Evolutionary conservation across 2,329 filamentous ascomycete genomes (phyloP).

Genomic region (Colletotrichum acutatum): DNA sequence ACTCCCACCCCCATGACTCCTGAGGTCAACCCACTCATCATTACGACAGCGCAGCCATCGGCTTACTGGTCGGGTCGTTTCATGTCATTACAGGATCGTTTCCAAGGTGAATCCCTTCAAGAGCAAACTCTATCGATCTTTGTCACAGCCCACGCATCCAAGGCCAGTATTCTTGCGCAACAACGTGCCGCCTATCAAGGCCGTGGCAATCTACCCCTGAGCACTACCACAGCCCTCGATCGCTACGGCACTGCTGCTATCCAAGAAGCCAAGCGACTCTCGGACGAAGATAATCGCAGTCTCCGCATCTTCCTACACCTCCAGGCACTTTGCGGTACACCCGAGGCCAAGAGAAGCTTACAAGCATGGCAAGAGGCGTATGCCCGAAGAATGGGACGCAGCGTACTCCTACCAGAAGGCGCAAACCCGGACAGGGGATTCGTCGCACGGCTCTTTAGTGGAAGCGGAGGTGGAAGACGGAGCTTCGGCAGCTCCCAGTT

Average conservation of each 20-base stretch:
- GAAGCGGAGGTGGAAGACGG: conserved; percentile 28
- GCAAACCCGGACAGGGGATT: conserved; percentile 37
- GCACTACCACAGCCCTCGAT: conserved; percentile 30
- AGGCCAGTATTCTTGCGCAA: conserved; percentile 5
- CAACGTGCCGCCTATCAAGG: conserved; percentile 12
- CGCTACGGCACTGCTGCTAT: conserved; percentile 6
- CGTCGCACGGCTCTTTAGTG: conserved; percentile 25
- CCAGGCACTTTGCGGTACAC: conserved; percentile 57
- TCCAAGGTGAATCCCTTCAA: conserved; percentile 49
- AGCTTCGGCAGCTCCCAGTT: conserved; percentile 6
- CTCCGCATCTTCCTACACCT: conserved; percentile 56
- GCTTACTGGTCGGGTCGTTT: conserved; percentile 74
- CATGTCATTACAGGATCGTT: conserved; percentile 65
- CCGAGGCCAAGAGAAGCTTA: conserved; percentile 60
- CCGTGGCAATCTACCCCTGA: conserved; percentile 28
- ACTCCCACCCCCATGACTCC: not conserved
- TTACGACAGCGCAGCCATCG: conserved; percentile 57
- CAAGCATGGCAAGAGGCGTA: conserved; percentile 61
- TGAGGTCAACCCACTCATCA: conserved; percentile 35
- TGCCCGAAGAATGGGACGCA: conserved; percentile 52
- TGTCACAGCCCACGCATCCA: conserved; percentile 23
- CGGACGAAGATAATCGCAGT: conserved; percentile 31
- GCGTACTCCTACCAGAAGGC: conserved; percentile 53
- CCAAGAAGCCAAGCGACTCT: conserved; percentile 12
- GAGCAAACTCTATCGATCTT: conserved; percentile 13